Evolutionary conservation across 352 stramenopile genomes (phyloP), one percentile per base, ranked within the genome.

Genomic region (Phytophthora pseudosyringae): DNA sequence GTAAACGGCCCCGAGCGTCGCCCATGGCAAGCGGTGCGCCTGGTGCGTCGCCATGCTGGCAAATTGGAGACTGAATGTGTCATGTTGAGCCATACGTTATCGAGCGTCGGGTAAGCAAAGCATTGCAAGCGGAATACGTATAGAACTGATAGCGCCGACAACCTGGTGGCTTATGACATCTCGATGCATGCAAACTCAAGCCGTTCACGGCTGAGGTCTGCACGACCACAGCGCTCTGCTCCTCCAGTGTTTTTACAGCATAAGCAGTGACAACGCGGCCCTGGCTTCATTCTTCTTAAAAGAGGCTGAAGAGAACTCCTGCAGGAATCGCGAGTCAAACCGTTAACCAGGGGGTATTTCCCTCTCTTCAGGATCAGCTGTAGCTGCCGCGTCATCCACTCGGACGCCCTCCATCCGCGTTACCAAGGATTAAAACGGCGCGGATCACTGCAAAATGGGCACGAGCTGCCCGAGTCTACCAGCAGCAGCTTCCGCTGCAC

Each of bases 401-500:
- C 45, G 55, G 39, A 13, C 60, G 39, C 45, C 58, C 49, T 51
- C 76, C 59, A 32, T 71, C 56, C n/a, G 53, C 51, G 41, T 47
- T 12, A 40, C 66, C 56, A 11, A 15, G 2, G 28, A 72, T 41
- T 43, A 59, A 48, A 64, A 46, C 38, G 50, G 53, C 26, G 39
- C 26, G 5, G 12, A 40, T 45, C 40, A 39, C 50, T 72, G 64
- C 11, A 77, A 13, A 43, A 76, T 60, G 0, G 53, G 44, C 33
- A 67, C 36, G 18, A 71, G 69, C 38, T 58, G 32, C 69, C 45
- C 16, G 59, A 38, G 29, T 78, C 68, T 43, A 59, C 47, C 29
- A 80, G 65, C 28, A 75, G 36, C 39, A 80, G 40, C 16, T 80
- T 78, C 39, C 76, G 53, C 18, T 67, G 35, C 28, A 78, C 56